A percentile compares a stretch with the other conserved stretches of the same genome.
phyloP scores from a whole-genome alignment of 2,329 filamentous ascomycete genomes.

The Shiraia bambusicola region DNA sequence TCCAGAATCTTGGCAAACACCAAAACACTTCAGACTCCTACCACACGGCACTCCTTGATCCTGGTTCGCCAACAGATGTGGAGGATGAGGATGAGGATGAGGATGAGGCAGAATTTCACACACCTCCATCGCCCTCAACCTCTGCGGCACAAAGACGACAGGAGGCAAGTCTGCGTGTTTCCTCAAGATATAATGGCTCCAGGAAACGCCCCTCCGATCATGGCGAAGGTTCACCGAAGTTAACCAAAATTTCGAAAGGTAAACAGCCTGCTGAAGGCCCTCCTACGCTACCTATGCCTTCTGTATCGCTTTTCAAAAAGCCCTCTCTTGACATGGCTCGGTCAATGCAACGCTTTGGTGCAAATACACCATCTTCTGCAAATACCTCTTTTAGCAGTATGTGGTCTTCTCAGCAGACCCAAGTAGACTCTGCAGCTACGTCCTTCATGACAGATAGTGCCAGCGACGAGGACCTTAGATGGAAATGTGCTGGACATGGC shows the following conservation, averaged over 20 bases:
- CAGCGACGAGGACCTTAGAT: constrained; percentile 7
- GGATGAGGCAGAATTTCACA: constrained; percentile 17
- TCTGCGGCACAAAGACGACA: constrained; percentile 22
- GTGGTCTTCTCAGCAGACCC: constrained; percentile 28
- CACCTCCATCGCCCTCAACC: constrained; percentile 26
- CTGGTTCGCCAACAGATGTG: constrained; percentile 35
- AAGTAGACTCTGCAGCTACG: constrained; percentile 19
- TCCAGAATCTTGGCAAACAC: background rate
- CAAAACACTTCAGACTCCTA: constrained; percentile 11
- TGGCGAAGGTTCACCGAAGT: constrained; percentile 27
- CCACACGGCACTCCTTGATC: constrained; percentile 17
- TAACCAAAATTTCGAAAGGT: constrained; percentile 29
- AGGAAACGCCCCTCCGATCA: constrained; percentile 28
- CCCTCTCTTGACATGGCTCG: constrained; percentile 22
- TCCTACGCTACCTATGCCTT: background rate
- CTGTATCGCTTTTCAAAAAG: constrained; percentile 21
- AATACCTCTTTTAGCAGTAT: constrained; percentile 27
- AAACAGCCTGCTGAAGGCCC: constrained; percentile 20
- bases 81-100: constrained; percentile 33
- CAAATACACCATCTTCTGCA: constrained; percentile 15
- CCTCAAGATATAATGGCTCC: constrained; percentile 6
- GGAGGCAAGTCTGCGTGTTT: constrained; percentile 30
- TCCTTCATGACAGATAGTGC: constrained; percentile 26
- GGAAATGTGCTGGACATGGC: constrained; percentile 15
- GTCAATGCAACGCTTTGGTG: constrained; percentile 15